Percentiles rank a stretch among this genome's conserved stretches.
These are phyloP conservation scores for Strobilomyces confusus DNA, from an alignment of 768 basidiomycete genomes.

Conservation along the genomic window DNA sequence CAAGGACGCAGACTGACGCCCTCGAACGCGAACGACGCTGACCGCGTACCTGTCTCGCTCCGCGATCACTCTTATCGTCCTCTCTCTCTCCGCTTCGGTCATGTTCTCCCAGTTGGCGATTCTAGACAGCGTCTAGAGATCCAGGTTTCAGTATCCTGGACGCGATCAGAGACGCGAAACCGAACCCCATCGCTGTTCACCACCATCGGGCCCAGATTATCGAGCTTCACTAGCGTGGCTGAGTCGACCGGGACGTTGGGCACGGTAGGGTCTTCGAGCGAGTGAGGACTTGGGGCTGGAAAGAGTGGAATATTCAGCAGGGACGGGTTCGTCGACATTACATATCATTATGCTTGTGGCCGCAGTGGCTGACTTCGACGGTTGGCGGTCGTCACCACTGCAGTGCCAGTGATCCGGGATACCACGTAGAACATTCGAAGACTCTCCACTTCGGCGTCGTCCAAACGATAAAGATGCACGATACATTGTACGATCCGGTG, in stretches of 20 bases:
- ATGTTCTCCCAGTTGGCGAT: conserved; percentile 63
- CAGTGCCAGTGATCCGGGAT: no score
- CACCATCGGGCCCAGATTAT: conserved; percentile 62
- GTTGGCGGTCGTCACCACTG: no score
- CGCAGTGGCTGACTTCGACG: not conserved
- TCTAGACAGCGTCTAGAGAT: conserved; percentile 53
- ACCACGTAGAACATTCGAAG: no score
- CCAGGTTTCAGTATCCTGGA: not conserved
- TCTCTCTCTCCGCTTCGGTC: conserved; percentile 52
- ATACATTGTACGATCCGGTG: not conserved
- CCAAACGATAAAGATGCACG: not conserved
- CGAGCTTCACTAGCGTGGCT: conserved; percentile 42
- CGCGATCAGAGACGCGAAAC: conserved; percentile 14
- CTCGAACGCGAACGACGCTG: not conserved
- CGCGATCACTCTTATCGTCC: conserved; percentile 49
- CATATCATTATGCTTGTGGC: no score
- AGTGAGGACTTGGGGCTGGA: conserved; percentile 2
- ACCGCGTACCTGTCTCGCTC: no score
- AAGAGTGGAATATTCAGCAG: conserved; percentile 5
- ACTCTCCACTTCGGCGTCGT: no score
- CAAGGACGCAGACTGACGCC: not conserved
- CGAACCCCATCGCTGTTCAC: conserved; percentile 62
- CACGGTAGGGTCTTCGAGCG: conserved; percentile 6
- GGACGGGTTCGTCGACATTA: conserved; percentile 9
- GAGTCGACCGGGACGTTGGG: conserved; percentile 13